These are phyloP conservation scores for Lyophyllum decastes DNA, from an alignment of 768 basidiomycete species.

Conservation along the genomic window DNA sequence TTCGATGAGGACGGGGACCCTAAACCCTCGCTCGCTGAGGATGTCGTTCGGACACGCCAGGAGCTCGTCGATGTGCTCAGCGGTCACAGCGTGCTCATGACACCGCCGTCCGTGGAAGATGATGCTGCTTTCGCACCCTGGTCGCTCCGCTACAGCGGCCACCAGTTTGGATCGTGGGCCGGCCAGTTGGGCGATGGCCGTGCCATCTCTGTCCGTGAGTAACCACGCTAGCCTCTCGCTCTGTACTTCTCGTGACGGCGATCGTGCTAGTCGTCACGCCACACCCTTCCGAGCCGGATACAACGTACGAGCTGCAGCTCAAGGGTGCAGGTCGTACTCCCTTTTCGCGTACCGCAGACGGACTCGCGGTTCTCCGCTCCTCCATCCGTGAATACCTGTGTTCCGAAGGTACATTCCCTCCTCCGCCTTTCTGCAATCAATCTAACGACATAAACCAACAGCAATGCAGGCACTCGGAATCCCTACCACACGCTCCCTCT, in stretches of 20 bases:
- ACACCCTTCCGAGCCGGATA: conserved; percentile 56
- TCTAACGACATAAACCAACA: conserved; percentile 11
- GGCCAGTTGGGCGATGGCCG: conserved; percentile 96
- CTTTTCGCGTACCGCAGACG: conserved; percentile 90
- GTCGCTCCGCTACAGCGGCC: conserved; percentile 89
- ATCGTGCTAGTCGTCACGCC: conserved; percentile 68
- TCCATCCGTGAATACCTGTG: conserved; percentile 93
- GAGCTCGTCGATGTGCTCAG: conserved; percentile 82
- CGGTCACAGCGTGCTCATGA: conserved; percentile 73
- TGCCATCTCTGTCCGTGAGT: conserved; percentile 76
- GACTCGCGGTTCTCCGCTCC: conserved; percentile 92
- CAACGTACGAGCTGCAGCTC: conserved; percentile 83
- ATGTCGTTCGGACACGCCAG: conserved; percentile 51
- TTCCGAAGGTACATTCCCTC: conserved; percentile 68
- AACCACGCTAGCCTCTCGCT: background rate
- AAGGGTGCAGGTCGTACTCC: conserved; percentile 96
- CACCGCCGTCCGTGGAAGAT: conserved; percentile 18
- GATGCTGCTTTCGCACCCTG: conserved; percentile 65
- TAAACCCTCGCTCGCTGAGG: conserved; percentile 28
- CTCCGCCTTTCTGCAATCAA: background rate
- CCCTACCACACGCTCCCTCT: conserved; percentile 86
- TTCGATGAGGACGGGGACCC: conserved; percentile 35
- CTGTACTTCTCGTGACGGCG: background rate
- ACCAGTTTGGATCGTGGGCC: conserved; percentile 89
- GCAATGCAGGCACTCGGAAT: conserved; percentile 74